Evolutionary conservation across 2,329 filamentous ascomycete genomes (phyloP).

Genomic region (Davidsoniella virescens): DNA sequence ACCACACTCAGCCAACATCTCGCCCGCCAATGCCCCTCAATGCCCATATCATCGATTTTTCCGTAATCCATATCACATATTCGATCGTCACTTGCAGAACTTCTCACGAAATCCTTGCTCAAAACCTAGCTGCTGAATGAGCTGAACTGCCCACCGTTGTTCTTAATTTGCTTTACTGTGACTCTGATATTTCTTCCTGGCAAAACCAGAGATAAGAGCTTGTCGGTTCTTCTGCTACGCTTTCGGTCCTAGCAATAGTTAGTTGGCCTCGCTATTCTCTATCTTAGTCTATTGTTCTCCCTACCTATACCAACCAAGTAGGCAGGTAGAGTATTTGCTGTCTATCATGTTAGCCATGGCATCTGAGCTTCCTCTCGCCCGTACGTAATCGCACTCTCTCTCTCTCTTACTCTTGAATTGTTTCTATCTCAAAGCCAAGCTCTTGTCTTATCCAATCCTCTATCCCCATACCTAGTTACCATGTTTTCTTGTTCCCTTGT

Average conservation of each 20-base stretch:
- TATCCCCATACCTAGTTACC: too few species aligned
- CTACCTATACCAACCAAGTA: neutral
- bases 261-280: neutral
- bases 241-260: neutral
- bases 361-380: neutral
- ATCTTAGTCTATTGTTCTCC: neutral
- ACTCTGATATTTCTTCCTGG: neutral
- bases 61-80: too few species aligned
- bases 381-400: slow-evolving; percentile 3
- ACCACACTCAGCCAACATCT: too few species aligned
- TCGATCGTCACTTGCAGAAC: too few species aligned
- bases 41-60: too few species aligned
- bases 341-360: slow-evolving; percentile 1
- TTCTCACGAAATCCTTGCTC: too few species aligned
- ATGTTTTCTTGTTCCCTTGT: too few species aligned
- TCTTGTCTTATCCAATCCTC: neutral
- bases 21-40: too few species aligned
- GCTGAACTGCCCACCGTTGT: neutral
- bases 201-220: neutral
- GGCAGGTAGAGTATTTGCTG: neutral
- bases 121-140: too few species aligned
- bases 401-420: neutral
- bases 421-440: neutral
- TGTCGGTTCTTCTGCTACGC: neutral
- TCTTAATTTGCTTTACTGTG: neutral